phyloP scores from a whole-genome alignment of 139 green algal genomes.

The Chlorella sp. region DNA sequence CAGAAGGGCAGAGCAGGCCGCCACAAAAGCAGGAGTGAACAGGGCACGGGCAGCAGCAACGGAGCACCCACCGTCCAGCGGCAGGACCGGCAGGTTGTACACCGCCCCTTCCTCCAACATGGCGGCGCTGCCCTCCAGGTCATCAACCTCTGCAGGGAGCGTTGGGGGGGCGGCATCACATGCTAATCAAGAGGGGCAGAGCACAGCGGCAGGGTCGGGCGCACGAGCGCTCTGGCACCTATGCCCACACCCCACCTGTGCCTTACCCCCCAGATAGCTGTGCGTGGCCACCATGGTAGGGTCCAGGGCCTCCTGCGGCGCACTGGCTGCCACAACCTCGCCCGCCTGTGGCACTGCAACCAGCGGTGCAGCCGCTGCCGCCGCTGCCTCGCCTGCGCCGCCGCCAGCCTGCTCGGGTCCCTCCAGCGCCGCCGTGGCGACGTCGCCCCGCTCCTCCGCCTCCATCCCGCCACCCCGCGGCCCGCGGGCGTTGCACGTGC shows the following conservation, averaged over 20 bases:
- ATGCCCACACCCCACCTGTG: background rate
- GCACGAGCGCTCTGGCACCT: too few relatives aligned
- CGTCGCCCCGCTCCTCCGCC: background rate
- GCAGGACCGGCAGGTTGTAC: conserved; percentile 21
- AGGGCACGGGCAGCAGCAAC: background rate
- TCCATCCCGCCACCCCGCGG: background rate
- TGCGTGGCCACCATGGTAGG: conserved; percentile 22
- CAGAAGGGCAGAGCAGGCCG: background rate
- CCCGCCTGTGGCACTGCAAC: background rate
- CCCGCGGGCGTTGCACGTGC: background rate
- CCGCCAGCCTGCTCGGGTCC: background rate
- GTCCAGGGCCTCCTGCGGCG: background rate
- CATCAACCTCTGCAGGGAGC: conserved; percentile 23
- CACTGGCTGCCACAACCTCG: background rate
- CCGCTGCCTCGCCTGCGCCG: too few relatives aligned
- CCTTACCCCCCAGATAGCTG: conserved; percentile 6
- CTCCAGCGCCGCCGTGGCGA: background rate
- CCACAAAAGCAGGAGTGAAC: background rate
- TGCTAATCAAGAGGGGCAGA: too few relatives aligned
- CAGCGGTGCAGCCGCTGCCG: background rate
- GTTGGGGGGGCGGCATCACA: too few relatives aligned
- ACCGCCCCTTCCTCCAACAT: conserved; percentile 26
- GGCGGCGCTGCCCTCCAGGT: background rate
- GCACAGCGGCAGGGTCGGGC: too few relatives aligned
- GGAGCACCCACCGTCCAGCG: background rate